Percentiles rank a stretch among this genome's conserved stretches.
These are phyloP conservation scores for Penicillium verhagenii DNA, from an alignment of 495 filamentous ascomycete genomes.

Conservation along the genomic window DNA sequence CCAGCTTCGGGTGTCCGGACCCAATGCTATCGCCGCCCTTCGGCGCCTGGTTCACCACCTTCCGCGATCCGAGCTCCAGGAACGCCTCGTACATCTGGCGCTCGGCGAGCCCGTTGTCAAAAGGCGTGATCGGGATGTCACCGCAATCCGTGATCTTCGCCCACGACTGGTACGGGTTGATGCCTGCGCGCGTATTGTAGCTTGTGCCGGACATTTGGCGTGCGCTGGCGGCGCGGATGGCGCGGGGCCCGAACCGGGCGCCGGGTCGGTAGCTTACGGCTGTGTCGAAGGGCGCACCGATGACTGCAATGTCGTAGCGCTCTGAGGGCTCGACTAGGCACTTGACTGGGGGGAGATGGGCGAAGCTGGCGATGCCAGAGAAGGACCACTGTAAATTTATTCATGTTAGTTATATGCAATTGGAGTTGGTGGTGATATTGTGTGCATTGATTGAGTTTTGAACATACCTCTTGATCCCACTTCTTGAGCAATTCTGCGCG, in stretches of 20 bases:
- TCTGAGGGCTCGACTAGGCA: conserved; percentile 68
- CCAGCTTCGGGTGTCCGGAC: conserved; percentile 58
- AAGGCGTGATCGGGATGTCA: conserved; percentile 77
- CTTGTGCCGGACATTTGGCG: conserved; percentile 69
- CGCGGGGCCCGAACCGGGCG: conserved; percentile 77
- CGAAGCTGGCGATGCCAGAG: conserved; percentile 76
- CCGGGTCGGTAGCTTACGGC: conserved; percentile 79
- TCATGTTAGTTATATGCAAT: background rate
- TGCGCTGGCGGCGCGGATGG: conserved; percentile 75
- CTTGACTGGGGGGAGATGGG: conserved; percentile 70
- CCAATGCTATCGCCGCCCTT: conserved; percentile 41
- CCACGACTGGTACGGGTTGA: conserved; percentile 77
- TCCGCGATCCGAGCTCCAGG: conserved; percentile 57
- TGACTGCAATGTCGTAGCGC: conserved; percentile 73
- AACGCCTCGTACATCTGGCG: conserved; percentile 78
- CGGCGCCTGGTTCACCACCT: conserved; percentile 35
- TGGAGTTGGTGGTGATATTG: background rate
- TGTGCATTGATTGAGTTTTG: too few relatives aligned
- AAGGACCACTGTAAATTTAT: conserved; percentile 63
- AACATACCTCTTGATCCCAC: conserved; percentile 52
- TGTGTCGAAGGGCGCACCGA: conserved; percentile 84
- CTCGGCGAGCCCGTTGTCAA: conserved; percentile 74
- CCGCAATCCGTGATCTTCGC: conserved; percentile 76
- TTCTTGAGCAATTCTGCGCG: conserved; percentile 50
- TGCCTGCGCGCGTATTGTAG: conserved; percentile 73